phyloP scores from a whole-genome alignment of 73 alveolate genomes.

The Urostyla sp. region DNA sequence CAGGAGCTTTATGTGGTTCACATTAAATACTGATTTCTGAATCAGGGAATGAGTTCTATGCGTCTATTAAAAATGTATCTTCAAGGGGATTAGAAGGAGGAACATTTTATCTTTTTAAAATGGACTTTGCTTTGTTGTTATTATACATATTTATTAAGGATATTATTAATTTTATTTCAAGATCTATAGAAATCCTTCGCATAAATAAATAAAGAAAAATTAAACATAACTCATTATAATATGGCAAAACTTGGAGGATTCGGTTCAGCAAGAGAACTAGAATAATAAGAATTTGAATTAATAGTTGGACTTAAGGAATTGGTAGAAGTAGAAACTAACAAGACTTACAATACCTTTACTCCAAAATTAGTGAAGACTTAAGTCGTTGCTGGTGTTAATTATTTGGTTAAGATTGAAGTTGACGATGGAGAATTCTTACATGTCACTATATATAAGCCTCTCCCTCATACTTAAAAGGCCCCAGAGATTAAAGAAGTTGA shows the following conservation, averaged over 20 bases:
- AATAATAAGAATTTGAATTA: background rate
- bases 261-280: conserved; percentile 1
- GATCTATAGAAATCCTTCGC: no score
- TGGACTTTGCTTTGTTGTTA: no score
- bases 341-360: background rate
- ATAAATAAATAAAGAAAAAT: background rate
- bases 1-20: conserved; percentile 33
- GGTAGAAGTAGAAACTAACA: background rate
- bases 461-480: conserved; percentile 69
- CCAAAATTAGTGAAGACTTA: conserved; percentile 56
- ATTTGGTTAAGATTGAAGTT: conserved; percentile 72
- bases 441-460: conserved; percentile 72
- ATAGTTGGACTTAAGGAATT: conserved; percentile 10
- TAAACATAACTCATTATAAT: background rate
- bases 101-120: conserved; percentile 16
- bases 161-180: no score
- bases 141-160: no score
- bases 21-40: conserved; percentile 3
- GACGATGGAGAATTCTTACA: conserved; percentile 74
- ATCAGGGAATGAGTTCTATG: background rate
- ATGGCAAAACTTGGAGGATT: conserved; percentile 29
- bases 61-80: conserved; percentile 15
- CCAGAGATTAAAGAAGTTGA: conserved; percentile 62
- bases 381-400: conserved; percentile 88
- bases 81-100: conserved; percentile 26